These are phyloP conservation scores for Zygoascus flipseniorum DNA, from an alignment of 805 yeast genomes.

Conservation along the genomic window DNA sequence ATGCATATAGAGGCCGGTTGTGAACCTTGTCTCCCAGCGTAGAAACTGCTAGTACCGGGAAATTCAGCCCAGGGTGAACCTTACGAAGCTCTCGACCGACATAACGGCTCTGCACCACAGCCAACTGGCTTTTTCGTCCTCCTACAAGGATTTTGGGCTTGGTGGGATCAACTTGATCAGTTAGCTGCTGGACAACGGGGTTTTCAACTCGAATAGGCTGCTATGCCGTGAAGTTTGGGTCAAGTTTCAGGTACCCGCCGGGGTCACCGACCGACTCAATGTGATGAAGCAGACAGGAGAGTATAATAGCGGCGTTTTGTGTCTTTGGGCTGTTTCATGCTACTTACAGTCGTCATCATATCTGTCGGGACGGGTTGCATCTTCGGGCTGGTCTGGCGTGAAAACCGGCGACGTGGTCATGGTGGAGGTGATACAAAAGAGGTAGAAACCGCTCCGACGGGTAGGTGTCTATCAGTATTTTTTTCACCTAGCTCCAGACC, in stretches of 20 bases:
- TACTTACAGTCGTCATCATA: slow-evolving; percentile 7
- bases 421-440: not conserved
- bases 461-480: too few species aligned
- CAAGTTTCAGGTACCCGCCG: not conserved
- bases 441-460: not conserved
- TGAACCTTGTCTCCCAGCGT: slow-evolving; percentile 90
- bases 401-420: not conserved
- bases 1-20: slow-evolving; percentile 77
- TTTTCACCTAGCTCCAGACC: too few species aligned
- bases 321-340: too few species aligned
- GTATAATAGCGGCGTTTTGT: too few species aligned
- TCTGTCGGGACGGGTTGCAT: slow-evolving; percentile 2
- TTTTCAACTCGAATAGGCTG: not conserved
- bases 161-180: slow-evolving; percentile 6
- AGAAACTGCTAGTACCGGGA: slow-evolving; percentile 69
- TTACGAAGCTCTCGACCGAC: slow-evolving; percentile 54
- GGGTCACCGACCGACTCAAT: not conserved
- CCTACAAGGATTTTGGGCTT: slow-evolving; percentile 44
- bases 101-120: slow-evolving; percentile 75
- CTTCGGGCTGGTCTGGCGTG: slow-evolving; percentile 1
- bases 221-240: too few species aligned
- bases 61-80: slow-evolving; percentile 55
- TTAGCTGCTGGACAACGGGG: not conserved
- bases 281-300: not conserved
- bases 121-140: slow-evolving; percentile 81